Base-by-base conservation (phyloP, 1,284 basidiomycete species). In the Exsudoporus floridanus region DNA sequence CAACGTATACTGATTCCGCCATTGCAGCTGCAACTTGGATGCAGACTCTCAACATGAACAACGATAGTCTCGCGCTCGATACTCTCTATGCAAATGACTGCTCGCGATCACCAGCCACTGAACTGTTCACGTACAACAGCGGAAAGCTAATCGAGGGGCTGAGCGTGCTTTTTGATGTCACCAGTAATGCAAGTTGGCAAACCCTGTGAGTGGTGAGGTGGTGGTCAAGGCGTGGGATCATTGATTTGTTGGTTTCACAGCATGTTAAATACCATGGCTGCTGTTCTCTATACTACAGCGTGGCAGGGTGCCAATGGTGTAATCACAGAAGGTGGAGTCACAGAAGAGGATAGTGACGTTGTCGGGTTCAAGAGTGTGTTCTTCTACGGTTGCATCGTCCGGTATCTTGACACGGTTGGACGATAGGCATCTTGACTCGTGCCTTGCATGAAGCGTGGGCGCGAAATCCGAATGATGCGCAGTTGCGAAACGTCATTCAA, bases 71-170 rank as follows among this genome's bases (percentile, higher is more conserved):
- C 16, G 70, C 77, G 4, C 69, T 80, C 16, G 79, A 81, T 60
- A 74, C 73, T 7, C 70, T 80, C 42, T 67, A 75, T 54, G 77
- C 66, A 4, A 65, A 71, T 21, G 72, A 78, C 48, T 81, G 79
- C 62, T 65, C 71, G 2, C 64, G 75, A 33, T 76, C 76, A 0
- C 70, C 76, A 1, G 60, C 71, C 3, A 68, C 53, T 3, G 77
- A 74, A 72, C 49, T 77, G 7, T 80, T 80, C 61, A 80, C 78
- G 0, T 81, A 81, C 57, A 81, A 81, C 54, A 74, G 66, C 35
- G 78, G 79, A 34, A 81, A 81, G 53, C 76, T 70, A 47, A 70
- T 81, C 31, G 78, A 81, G 56, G 80, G 77, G 2, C 63, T 80
- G 30, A 74, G 70, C 37, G 71, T 80, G 5, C 64, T 81, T 31